Evolutionary conservation across 345 rosid genomes (phyloP), one percentile per base, ranked within the genome.

Genomic region (Cardiospermum halicacabum): DNA sequence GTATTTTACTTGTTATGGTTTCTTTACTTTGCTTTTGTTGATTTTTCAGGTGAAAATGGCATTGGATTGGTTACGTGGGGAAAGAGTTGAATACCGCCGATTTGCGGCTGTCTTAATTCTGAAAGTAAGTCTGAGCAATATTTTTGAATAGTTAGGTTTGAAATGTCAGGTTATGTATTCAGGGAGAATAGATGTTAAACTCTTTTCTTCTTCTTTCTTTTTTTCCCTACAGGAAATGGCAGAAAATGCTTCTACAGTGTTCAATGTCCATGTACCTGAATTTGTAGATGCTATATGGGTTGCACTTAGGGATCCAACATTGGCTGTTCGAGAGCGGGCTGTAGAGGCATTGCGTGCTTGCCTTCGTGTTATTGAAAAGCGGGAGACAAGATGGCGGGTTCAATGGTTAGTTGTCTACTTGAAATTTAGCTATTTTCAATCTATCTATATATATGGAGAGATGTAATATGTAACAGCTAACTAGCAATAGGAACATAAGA

Each of bases 331-430:
- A 60, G 96, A 89, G 73, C 81, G 87, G 50, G 98, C 98, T 30
- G 98, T 95, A 57, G 99, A 95, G 83, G 97, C 99, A 68, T 77
- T 91, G 81, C 97, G 99, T 65, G 99, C 99, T 60, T 95, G 98
- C 74, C 99, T 95, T 74, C 84, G 86, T 75, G 99, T 95, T 78
- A 89, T 95, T 66, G 99, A 95, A 82, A 95, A 95, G 78, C 92
- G 97, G 27, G 99, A 95, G 82, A 95, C 99, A 51, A 96, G 99
- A 3, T 95, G 98, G 99, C 89, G 96, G 47, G 99, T 95, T 70
- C 99, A 91, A 40, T 91, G 99, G 99, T 95, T 54, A 66, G 97
- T 83, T 62, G 34, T 30, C 11, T 25, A 16, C 19, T 53, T 6
- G 11, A 48, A 58, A 32, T 49, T 66, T 30, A 66, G 32, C 53